Percentiles rank a stretch among this genome's conserved stretches.
Evolutionary conservation across 352 stramenopile species (phyloP).

Genomic region (Detonula confervacea): DNA sequence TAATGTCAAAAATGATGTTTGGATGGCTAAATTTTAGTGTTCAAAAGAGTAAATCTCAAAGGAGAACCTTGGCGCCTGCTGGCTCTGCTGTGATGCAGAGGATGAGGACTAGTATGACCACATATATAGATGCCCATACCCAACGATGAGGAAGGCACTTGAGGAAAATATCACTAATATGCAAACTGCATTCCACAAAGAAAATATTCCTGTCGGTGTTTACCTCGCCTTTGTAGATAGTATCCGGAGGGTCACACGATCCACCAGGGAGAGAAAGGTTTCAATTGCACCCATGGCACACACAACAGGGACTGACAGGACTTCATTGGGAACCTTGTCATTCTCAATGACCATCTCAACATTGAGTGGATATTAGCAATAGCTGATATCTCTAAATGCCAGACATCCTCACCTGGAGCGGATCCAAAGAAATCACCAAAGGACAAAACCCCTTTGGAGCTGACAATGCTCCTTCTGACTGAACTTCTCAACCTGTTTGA

Average conservation of each 20-base stretch:
- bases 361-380: neutral
- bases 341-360: neutral
- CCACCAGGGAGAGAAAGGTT: neutral
- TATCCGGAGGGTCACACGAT: too few species aligned
- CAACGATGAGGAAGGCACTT: slow-evolving; percentile 3
- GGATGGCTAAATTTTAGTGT: slow-evolving; percentile 14
- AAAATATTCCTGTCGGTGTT: neutral
- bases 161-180: neutral
- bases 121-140: slow-evolving; percentile 1
- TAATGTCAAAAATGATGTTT: slow-evolving; percentile 26
- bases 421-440: neutral
- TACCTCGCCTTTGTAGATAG: too few species aligned
- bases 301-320: neutral
- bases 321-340: neutral
- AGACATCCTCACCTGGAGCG: neutral
- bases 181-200: neutral
- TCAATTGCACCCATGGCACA: too few species aligned
- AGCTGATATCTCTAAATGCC: neutral
- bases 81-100: slow-evolving; percentile 4
- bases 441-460: neutral
- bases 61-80: neutral
- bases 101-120: neutral
- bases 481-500: neutral
- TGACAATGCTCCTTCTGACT: neutral
- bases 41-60: slow-evolving; percentile 2